These are phyloP conservation scores for Artemisia tridentata DNA, from an alignment of 129 eudicot species.

Conservation along the genomic window DNA sequence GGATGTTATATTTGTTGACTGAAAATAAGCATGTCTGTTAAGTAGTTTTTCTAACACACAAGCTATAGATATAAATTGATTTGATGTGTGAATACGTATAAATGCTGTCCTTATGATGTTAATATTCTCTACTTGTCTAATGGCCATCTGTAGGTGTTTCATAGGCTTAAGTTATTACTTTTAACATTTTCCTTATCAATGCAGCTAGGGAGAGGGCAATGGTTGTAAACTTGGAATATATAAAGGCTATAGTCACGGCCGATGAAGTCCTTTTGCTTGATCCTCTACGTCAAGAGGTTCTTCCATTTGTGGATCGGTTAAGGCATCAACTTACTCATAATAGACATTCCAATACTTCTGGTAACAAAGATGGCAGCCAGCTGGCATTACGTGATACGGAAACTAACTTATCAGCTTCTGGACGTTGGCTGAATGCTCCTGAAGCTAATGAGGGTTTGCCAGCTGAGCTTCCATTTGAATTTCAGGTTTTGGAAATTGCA, in stretches of 20 bases:
- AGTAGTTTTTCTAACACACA: too few species aligned
- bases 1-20: too few species aligned
- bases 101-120: not conserved
- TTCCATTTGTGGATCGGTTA: slow-evolving; percentile 94
- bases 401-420: slow-evolving; percentile 51
- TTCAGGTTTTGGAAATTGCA: slow-evolving; percentile 92
- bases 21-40: too few species aligned
- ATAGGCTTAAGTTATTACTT: not conserved
- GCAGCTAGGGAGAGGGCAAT: slow-evolving; percentile 97
- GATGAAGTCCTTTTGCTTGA: slow-evolving; percentile 92
- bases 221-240: slow-evolving; percentile 90
- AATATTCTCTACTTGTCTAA: not conserved
- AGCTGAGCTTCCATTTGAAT: slow-evolving; percentile 95
- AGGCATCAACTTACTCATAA: slow-evolving; percentile 71
- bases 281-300: slow-evolving; percentile 93
- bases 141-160: not conserved
- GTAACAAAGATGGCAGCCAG: slow-evolving; percentile 27
- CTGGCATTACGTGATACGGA: slow-evolving; percentile 47
- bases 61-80: too few species aligned
- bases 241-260: slow-evolving; percentile 93
- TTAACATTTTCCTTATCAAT: not conserved
- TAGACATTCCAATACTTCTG: slow-evolving; percentile 29
- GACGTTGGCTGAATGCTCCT: slow-evolving; percentile 56
- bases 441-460: slow-evolving; percentile 70
- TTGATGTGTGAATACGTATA: not conserved